These are phyloP conservation scores for Paecilomyces sp. DNA, from an alignment of 2,329 filamentous ascomycete genomes.

Conservation along the genomic window DNA sequence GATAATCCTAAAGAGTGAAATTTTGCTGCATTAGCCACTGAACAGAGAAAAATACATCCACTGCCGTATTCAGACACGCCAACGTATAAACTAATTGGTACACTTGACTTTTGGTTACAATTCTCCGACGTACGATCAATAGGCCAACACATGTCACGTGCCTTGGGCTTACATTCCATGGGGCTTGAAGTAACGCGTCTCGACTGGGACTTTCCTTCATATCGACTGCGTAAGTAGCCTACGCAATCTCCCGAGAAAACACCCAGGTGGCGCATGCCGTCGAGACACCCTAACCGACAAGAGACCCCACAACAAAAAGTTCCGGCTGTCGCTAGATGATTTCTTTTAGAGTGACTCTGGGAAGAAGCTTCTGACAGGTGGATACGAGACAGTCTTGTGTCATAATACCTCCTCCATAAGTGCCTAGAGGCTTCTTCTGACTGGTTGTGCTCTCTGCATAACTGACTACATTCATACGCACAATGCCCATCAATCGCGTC, in stretches of 20 bases:
- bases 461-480: too few relatives aligned
- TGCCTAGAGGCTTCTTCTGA: neutral
- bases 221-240: neutral
- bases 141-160: neutral
- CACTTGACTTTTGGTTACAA: neutral
- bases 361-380: neutral
- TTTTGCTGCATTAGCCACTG: neutral
- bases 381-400: neutral
- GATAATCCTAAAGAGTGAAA: neutral
- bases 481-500: too few relatives aligned
- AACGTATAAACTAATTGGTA: neutral
- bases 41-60: neutral
- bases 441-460: neutral
- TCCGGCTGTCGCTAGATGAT: constrained; percentile 3
- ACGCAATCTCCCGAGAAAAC: neutral
- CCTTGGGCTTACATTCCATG: neutral
- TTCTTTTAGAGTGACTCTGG: constrained; percentile 1
- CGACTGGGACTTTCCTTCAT: neutral
- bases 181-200: neutral
- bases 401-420: neutral
- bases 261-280: neutral
- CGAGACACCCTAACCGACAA: neutral
- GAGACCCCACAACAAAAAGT: constrained; percentile 1
- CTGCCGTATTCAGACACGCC: neutral
- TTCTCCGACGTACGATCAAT: neutral